These are phyloP conservation scores for Sanchytrium tribonematis DNA, from an alignment of 371 early-diverging fungal species.

Conservation along the genomic window DNA sequence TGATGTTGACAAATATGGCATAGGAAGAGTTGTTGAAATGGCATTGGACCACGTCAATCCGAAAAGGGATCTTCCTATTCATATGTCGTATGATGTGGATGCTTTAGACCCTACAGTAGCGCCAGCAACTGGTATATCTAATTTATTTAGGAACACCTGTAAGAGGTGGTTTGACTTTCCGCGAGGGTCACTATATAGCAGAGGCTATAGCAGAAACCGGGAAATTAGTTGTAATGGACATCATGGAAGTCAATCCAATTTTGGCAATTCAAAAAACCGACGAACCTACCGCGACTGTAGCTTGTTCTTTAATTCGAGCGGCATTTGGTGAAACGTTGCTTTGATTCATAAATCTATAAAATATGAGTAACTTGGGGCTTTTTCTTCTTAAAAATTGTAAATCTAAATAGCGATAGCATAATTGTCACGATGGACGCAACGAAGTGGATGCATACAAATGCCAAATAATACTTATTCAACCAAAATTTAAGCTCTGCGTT, in stretches of 20 bases:
- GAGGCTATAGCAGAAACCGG: slow-evolving; percentile 69
- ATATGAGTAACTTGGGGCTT: background rate
- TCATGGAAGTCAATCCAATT: slow-evolving; percentile 80
- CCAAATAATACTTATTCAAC: background rate
- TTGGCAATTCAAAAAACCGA: slow-evolving; percentile 31
- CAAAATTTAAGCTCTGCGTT: background rate
- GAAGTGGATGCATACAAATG: background rate
- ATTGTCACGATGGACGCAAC: background rate
- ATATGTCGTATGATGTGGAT: slow-evolving; percentile 79
- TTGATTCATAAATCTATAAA: slow-evolving; percentile 3
- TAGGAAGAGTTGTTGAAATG: slow-evolving; percentile 75
- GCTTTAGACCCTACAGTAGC: slow-evolving; percentile 77
- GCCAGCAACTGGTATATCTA: slow-evolving; percentile 44
- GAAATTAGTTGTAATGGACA: slow-evolving; percentile 57
- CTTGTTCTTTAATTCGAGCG: slow-evolving; percentile 45
- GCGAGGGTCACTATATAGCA: slow-evolving; percentile 36
- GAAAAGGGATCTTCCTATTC: slow-evolving; percentile 48
- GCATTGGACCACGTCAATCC: slow-evolving; percentile 57
- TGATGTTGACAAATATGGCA: slow-evolving; percentile 78
- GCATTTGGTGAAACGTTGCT: slow-evolving; percentile 46
- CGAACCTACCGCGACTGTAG: slow-evolving; percentile 49
- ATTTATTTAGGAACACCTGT: slow-evolving; percentile 33
- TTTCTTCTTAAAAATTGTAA: background rate
- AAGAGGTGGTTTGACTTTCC: slow-evolving; percentile 59
- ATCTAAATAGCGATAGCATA: background rate